phyloP scores from a whole-genome alignment of 75 land plant species.

The Sequoiadendron giganteum region DNA sequence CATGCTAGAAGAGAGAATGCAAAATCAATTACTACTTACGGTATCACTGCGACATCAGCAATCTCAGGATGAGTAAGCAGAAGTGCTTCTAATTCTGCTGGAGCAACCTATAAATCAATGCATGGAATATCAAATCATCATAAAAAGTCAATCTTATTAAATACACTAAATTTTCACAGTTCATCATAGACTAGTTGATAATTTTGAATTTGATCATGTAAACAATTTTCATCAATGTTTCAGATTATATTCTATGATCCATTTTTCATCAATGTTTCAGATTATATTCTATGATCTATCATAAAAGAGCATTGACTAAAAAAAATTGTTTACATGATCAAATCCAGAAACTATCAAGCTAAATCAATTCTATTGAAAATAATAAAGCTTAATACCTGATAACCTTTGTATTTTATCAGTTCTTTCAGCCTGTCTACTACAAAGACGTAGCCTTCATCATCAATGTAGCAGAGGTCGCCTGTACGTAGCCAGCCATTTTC shows the following conservation, averaged over 20 bases:
- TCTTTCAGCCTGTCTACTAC: constrained; percentile 87
- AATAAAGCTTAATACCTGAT: constrained; percentile 50
- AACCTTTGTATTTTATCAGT: constrained; percentile 92
- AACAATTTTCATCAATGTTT: neutral
- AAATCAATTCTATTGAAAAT: neutral
- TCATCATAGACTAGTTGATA: neutral
- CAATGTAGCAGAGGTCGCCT: no score
- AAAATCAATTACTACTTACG: constrained; percentile 37
- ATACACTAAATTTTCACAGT: no score
- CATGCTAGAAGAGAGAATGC: neutral
- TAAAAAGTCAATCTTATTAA: no score
- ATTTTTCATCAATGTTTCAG: neutral
- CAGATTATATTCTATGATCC: no score
- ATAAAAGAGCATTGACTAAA: neutral
- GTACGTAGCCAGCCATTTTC: no score
- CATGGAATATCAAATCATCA: neutral
- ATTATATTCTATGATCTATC: no score
- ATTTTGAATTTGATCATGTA: neutral
- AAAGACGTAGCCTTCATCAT: constrained; percentile 30
- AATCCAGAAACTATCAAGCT: no score
- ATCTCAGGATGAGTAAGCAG: constrained; percentile 46
- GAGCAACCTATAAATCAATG: constrained; percentile 49
- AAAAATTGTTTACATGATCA: no score
- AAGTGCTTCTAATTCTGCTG: constrained; percentile 41
- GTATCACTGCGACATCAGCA: constrained; percentile 66